Percentiles rank a stretch among this genome's conserved stretches.
Evolutionary conservation across 345 rosid species (phyloP).

Genomic region (Pugionium dolabratum): DNA sequence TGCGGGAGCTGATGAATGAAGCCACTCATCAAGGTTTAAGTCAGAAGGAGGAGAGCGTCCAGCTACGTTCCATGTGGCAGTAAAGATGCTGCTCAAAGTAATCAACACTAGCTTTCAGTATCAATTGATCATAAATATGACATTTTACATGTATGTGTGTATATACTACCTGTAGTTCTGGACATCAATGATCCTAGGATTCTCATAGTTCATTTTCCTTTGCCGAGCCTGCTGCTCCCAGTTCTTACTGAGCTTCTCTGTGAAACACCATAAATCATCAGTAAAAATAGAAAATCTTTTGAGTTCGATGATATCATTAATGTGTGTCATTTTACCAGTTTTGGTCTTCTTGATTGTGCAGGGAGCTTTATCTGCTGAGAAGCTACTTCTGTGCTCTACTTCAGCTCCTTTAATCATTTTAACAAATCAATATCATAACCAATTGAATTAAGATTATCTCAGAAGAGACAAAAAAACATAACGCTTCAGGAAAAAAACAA

Average conservation of each 20-base stretch:
- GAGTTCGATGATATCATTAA: not conserved
- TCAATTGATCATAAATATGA: constrained; percentile 2
- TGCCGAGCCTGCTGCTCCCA: constrained; percentile 66
- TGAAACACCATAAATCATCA: constrained; percentile 1
- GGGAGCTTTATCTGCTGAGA: constrained; percentile 88
- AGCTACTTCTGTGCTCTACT: constrained; percentile 74
- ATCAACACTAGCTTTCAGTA: constrained; percentile 1
- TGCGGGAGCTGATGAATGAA: constrained; percentile 94
- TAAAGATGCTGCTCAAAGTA: constrained; percentile 74
- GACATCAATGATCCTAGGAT: constrained; percentile 94
- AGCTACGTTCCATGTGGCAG: constrained; percentile 95
- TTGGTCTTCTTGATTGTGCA: constrained; percentile 80
- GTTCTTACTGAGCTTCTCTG: constrained; percentile 73
- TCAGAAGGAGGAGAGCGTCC: constrained; percentile 91
- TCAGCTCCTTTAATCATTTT: constrained; percentile 51
- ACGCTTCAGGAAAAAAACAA: constrained; percentile 30
- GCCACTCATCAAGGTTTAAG: constrained; percentile 95
- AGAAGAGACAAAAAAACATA: constrained; percentile 35
- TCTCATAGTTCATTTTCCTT: constrained; percentile 83
- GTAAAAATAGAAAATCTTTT: not conserved
- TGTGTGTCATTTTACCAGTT: constrained; percentile 55
- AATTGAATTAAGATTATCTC: constrained; percentile 15
- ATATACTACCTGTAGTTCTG: constrained; percentile 77
- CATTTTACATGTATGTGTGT: not conserved
- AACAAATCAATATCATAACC: constrained; percentile 5